These are phyloP conservation scores for Vitis amurensis DNA, from an alignment of 164 flowering plant genomes.

Conservation along the genomic window DNA sequence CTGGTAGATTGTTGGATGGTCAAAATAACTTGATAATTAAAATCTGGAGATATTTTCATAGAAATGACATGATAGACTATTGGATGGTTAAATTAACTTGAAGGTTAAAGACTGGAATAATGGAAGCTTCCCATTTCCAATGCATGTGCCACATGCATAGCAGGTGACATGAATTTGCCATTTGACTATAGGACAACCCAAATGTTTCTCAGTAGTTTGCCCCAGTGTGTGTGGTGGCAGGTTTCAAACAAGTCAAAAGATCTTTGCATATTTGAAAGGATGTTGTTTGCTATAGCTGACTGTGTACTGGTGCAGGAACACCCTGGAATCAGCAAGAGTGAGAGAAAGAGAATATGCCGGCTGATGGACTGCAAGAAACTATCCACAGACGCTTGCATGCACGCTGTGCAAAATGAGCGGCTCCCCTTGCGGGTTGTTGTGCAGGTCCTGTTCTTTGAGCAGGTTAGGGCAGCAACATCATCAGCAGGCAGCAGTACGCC, in stretches of 20 bases:
- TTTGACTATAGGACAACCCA: too few relatives aligned
- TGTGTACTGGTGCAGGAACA: constrained; percentile 56
- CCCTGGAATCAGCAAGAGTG: constrained; percentile 66
- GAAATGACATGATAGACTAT: too few relatives aligned
- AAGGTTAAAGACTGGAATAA: too few relatives aligned
- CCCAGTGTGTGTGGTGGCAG: background rate
- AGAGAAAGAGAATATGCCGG: constrained; percentile 69
- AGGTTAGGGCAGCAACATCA: constrained; percentile 42
- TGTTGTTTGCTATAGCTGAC: background rate
- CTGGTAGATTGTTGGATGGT: too few relatives aligned
- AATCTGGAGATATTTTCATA: too few relatives aligned
- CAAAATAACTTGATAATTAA: too few relatives aligned
- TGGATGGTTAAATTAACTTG: too few relatives aligned
- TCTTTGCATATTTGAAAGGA: too few relatives aligned
- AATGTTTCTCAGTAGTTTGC: background rate
- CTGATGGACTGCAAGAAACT: constrained; percentile 79
- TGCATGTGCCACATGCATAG: too few relatives aligned
- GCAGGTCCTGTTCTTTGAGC: constrained; percentile 83
- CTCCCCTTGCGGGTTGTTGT: constrained; percentile 77
- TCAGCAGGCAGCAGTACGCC: constrained; percentile 47
- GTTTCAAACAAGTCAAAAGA: background rate
- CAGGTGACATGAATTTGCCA: too few relatives aligned
- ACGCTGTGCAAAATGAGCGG: constrained; percentile 81
- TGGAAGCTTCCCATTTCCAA: too few relatives aligned
- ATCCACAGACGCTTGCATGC: constrained; percentile 66